phyloP scores from a whole-genome alignment of 257 asterid genomes.

The Penstemon barbatus region DNA sequence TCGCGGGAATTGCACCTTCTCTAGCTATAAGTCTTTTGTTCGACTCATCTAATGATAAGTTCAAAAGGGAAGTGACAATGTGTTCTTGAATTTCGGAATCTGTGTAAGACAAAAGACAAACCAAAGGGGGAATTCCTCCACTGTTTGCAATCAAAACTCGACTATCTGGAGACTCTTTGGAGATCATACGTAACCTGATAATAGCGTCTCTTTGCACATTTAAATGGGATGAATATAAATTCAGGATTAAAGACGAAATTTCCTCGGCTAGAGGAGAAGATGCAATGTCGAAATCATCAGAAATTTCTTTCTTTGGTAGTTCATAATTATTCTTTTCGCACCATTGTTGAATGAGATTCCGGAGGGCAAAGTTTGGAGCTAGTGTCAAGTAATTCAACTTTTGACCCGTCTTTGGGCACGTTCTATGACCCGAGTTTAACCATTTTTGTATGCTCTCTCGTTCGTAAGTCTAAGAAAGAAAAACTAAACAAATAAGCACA shows the following conservation, averaged over 20 bases:
- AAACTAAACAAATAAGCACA: constrained; percentile 2
- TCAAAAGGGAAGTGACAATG: constrained; percentile 55
- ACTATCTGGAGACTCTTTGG: constrained; percentile 67
- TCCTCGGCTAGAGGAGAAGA: constrained; percentile 54
- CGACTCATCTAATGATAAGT: constrained; percentile 52
- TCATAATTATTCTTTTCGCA: constrained; percentile 49
- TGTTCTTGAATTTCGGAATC: constrained; percentile 55
- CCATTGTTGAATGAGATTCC: constrained; percentile 59
- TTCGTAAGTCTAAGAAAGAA: constrained; percentile 50
- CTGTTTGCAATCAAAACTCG: constrained; percentile 49
- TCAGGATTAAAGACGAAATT: constrained; percentile 43
- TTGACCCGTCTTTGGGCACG: constrained; percentile 69
- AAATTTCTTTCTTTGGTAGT: constrained; percentile 45
- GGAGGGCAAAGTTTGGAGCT: constrained; percentile 63
- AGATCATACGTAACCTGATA: constrained; percentile 50
- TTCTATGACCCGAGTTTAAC: constrained; percentile 55
- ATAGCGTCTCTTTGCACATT: constrained; percentile 46
- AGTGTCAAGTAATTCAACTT: constrained; percentile 46
- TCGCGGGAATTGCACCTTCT: constrained; percentile 58
- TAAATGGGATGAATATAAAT: constrained; percentile 36
- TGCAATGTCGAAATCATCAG: constrained; percentile 43
- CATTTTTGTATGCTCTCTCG: constrained; percentile 59
- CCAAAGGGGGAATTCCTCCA: constrained; percentile 65
- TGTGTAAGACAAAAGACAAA: constrained; percentile 42
- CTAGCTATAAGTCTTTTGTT: constrained; percentile 57